Evolutionary conservation across 2,329 filamentous ascomycete genomes (phyloP), one percentile per base, ranked within the genome.

Genomic region (Fusarium sp.): DNA sequence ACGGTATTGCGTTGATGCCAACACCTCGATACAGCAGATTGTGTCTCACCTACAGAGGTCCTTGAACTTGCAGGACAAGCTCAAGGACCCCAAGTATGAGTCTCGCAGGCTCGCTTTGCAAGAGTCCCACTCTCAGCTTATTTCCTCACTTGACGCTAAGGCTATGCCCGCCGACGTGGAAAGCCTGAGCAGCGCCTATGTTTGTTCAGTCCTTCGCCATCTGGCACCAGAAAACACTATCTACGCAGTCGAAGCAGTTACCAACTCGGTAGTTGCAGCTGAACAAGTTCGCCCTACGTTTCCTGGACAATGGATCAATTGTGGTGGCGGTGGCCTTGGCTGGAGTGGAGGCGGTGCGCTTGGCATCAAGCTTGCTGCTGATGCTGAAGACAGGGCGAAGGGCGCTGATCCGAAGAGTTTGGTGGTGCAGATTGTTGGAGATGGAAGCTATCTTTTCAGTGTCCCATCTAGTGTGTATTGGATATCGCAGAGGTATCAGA

Each of bases 401-500:
- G 6, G 21, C 26, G 3, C 22, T 44, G 13, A 0, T 33, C 5
- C 43, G 0, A 58, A 50, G 14, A 21, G 26, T 2, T 46, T 58
- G 19, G 61, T 64, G 0, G 59, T 64, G 1, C 61, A 64, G 0
- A 34, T 69, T 11, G 61, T 61, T 2, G 66, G 66, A 0, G 66
- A 69, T 11, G 66, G 66, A 0, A 69, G 61, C 3, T 69, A 56
- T 10, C 55, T 69, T 22, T 69, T 69, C n/a, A 56, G 56, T 10
- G 61, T 62, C 0, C 62, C 57, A 0, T 66, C 57, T 1, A 63
- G 62, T 4, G 67, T 69, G 0, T 69, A 66, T 34, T 69, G 67
- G 67, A 69, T 69, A 6, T 61, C 67, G 0, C 55, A 59, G 0
- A 39, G 57, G 0, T 69, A 69, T 13, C 22, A 49, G 0, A 69